These are phyloP conservation scores for Viola pubescens DNA, from an alignment of 441 rosid species.

Conservation along the genomic window DNA sequence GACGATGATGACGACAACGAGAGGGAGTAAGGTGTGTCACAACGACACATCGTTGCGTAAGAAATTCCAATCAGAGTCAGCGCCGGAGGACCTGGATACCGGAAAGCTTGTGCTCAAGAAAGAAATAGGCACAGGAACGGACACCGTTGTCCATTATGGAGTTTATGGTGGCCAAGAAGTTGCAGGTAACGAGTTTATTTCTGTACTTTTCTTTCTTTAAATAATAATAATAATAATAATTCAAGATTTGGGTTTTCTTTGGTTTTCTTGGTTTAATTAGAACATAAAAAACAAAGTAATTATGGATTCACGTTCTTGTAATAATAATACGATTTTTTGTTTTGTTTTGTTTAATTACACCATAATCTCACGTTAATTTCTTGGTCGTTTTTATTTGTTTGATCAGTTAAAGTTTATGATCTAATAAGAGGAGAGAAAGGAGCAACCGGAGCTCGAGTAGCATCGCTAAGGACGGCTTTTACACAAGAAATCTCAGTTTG, in stretches of 20 bases:
- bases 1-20: too few species aligned
- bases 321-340: too few species aligned
- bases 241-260: not conserved
- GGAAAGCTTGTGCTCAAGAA: slow-evolving; percentile 14
- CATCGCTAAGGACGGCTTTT: slow-evolving; percentile 20
- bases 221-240: too few species aligned
- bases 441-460: slow-evolving; percentile 11
- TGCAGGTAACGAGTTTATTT: slow-evolving; percentile 15
- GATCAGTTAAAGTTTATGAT: slow-evolving; percentile 25
- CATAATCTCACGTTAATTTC: not conserved
- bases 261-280: too few species aligned
- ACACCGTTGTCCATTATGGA: slow-evolving; percentile 21
- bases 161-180: slow-evolving; percentile 27
- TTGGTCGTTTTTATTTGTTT: not conserved
- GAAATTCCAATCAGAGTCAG: too few species aligned
- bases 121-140: slow-evolving; percentile 19
- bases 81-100: not conserved
- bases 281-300: not conserved
- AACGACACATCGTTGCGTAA: too few species aligned
- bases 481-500: slow-evolving; percentile 22
- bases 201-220: not conserved
- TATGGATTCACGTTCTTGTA: not conserved
- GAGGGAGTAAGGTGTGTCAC: too few species aligned
- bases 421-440: slow-evolving; percentile 23
- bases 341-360: not conserved